Conservation (phyloP, 345 rosid genomes). For the Eucalyptus sp. region DNA sequence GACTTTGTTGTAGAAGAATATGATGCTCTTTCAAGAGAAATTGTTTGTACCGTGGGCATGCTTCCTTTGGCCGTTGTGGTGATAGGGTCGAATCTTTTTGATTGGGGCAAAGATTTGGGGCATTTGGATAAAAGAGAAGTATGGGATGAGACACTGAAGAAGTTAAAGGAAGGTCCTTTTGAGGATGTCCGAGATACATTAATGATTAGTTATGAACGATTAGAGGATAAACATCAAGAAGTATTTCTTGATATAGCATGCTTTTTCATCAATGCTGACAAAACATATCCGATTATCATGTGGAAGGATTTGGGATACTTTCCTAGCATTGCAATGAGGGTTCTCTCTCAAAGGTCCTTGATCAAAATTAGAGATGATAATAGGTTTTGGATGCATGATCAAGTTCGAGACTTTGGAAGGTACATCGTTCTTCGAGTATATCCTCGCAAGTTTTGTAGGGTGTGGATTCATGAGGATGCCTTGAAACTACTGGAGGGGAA, state of each 20-base stretch:
- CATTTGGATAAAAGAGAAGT: background rate
- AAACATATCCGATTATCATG: background rate
- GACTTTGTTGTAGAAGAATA: background rate
- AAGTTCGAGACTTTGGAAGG: background rate
- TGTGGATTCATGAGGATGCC: background rate
- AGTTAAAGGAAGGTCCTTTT: background rate
- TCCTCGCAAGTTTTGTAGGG: background rate
- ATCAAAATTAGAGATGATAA: background rate
- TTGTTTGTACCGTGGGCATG: background rate
- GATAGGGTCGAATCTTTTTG: background rate
- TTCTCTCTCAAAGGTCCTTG: background rate
- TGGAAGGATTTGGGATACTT: background rate
- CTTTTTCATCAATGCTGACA: background rate
- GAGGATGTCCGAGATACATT: background rate
- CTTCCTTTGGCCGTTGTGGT: background rate
- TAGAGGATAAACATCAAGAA: background rate
- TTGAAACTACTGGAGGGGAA: background rate
- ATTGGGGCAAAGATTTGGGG: background rate
- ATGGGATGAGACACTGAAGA: background rate
- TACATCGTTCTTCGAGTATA: background rate
- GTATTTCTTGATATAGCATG: background rate
- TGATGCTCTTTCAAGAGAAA: background rate
- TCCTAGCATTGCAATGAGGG: background rate
- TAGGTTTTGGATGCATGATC: background rate
- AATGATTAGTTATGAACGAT: background rate